Base-by-base conservation (phyloP, 163 green algal genomes). In the Chlorella variabilis region DNA sequence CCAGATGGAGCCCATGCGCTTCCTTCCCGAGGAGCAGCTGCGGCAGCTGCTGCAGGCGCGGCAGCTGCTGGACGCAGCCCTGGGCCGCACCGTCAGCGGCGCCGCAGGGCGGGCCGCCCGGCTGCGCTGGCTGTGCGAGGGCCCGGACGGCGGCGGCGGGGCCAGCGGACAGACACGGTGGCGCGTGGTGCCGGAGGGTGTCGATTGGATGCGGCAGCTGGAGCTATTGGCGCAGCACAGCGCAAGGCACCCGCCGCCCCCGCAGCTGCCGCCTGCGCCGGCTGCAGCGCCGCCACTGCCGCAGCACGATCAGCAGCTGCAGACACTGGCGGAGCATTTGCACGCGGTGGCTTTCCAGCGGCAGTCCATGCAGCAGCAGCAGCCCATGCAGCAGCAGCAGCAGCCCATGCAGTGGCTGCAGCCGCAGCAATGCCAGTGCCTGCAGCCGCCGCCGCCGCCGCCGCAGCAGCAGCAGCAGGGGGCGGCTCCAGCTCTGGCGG, bases 271-370 rank as follows among this genome's bases (percentile, higher is more conserved):
- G 39, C 27, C 17, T 23, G 34, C 5, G 9, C 18, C 38, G 34
- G 38, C 65, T 34, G 65, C 65, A 38, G 38, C 21, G 31, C 61
- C 0, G 5, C 38, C 38, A 31, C 41, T 27, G 41, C 23, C 6
- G 41, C 39, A 58, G 67, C 67, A 61, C n/a, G n/a, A 62, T n/a
- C 69, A 76, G 69, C 67, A 42, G 45, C 48, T 33, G 31, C 29
- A 65, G 69, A 31, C n/a, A n/a, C n/a, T n/a, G 69, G 1, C 17
- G 21, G 1, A 2, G 31, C 69, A 27, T 15, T 29, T 11, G 31
- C n/a, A n/a, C n/a, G n/a, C n/a, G n/a, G n/a, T n/a, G n/a, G n/a
- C n/a, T n/a, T n/a, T 0, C 0, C n/a, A 42, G n/a, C 67, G 21
- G 20, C 11, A 18, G 41, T 13, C 20, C 54, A 62, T 17, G n/a